Percentiles rank a stretch among this genome's conserved stretches.
phyloP scores from a whole-genome alignment of 129 eudicot species.

The Cynara cardunculus region DNA sequence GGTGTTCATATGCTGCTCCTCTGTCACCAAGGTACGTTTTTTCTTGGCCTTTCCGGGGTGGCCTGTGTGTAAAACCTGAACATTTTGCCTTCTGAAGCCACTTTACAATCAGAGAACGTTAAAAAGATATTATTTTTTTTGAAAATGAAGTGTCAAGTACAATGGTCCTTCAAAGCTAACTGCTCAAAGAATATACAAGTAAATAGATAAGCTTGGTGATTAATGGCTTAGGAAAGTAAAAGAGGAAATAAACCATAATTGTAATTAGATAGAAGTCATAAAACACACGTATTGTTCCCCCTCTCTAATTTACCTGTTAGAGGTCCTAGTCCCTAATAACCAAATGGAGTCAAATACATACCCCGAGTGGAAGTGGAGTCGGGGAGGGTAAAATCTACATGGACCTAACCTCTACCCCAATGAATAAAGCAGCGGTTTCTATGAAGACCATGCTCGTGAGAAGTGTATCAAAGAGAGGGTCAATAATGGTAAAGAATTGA shows the following conservation, averaged over 20 bases:
- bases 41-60: not conserved
- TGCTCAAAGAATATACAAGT: not conserved
- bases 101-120: not conserved
- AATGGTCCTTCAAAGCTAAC: not conserved
- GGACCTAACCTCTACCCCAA: no score
- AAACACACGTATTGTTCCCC: not conserved
- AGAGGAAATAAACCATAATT: not conserved
- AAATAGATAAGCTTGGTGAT: not conserved
- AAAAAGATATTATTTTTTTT: no score
- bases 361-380: no score
- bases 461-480: no score
- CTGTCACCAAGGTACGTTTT: slow-evolving; percentile 84
- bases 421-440: no score
- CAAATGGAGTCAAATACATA: no score
- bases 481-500: no score
- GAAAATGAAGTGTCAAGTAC: not conserved
- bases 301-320: not conserved
- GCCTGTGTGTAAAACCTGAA: not conserved
- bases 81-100: not conserved
- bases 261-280: not conserved
- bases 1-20: slow-evolving; percentile 77
- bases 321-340: not conserved
- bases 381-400: no score
- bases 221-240: not conserved
- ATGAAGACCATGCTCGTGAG: no score